These are phyloP conservation scores for Diplodia corticola DNA, from an alignment of 2,329 filamentous ascomycete genomes.

Conservation along the genomic window DNA sequence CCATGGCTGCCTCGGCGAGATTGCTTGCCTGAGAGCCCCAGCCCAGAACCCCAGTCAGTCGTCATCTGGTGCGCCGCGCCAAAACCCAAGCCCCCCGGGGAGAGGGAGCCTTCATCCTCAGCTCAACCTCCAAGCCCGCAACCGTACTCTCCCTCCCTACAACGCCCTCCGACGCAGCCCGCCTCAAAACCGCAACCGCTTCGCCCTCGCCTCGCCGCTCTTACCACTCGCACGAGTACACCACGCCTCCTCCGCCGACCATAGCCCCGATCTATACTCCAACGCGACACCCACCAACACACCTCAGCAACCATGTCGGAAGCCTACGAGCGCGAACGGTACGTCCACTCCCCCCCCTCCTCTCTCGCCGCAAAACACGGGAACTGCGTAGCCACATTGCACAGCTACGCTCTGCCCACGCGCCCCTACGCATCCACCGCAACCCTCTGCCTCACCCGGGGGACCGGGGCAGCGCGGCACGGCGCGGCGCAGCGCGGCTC, in stretches of 20 bases:
- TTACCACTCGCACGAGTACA: background rate
- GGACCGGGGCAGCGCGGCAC: too few species aligned
- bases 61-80: background rate
- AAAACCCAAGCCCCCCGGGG: background rate
- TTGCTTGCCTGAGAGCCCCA: background rate
- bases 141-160: background rate
- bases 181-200: too few species aligned
- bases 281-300: background rate
- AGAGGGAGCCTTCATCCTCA: background rate
- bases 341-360: slow-evolving; percentile 30
- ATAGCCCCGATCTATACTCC: background rate
- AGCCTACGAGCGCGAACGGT: slow-evolving; percentile 62
- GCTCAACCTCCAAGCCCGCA: background rate
- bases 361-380: background rate
- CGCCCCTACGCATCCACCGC: slow-evolving; percentile 12
- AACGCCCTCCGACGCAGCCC: too few species aligned
- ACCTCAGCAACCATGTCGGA: slow-evolving; percentile 50
- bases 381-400: background rate
- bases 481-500: background rate
- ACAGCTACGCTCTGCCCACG: background rate
- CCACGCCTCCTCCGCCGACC: background rate
- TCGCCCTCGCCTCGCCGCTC: too few species aligned
- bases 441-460: background rate
- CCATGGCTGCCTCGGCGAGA: background rate
- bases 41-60: background rate